Base-by-base conservation (phyloP, 306 rosid species). In the Morella rubra region DNA sequence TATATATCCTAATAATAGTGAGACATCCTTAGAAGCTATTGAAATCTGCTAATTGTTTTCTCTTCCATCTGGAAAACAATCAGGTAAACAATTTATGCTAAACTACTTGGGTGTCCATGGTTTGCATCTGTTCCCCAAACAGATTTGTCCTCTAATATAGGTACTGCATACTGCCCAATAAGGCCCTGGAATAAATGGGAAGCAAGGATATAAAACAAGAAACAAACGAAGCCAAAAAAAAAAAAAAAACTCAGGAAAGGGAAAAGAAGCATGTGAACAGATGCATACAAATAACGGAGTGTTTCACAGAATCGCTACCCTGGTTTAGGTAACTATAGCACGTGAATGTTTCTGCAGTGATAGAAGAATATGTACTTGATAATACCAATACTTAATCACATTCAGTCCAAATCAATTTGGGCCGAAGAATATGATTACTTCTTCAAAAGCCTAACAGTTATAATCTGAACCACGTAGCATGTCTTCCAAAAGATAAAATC, bases 41-140 rank as follows among this genome's bases (percentile, higher is more conserved):
- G 60, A 13, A 14, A 77, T 40, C 19, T 71, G 5, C 19, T 42
- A 18, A 12, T 42, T 27, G 6, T 6, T 27, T 22, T 45, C 47
- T 5, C 0, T 15, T 53, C 3, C 44, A 8, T 68, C 46, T 59
- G n/a, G 11, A 40, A 72, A 50, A 12, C 45, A 18, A 80, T 14
- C 53, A n/a, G 37, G 27, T 8, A 50, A 80, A 50, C 8, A 50
- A 18, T 53, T 44, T 27, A 49, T 19, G 42, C 55, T 75, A 32
- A 32, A 72, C 11, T 40, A 93, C 97, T 93, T 92, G 98, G 45
- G 97, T 95, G 76, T 95, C 98, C 98, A 95, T 83, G 72, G 98
- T 95, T 16, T 69, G 97, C 98, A 73, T 92, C 98, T 0, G 98
- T 95, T 69, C 97, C 98, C 98, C 98, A 95, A 69, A 95, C 97